phyloP scores from a whole-genome alignment of 345 rosid genomes.

The Pistacia vera region DNA sequence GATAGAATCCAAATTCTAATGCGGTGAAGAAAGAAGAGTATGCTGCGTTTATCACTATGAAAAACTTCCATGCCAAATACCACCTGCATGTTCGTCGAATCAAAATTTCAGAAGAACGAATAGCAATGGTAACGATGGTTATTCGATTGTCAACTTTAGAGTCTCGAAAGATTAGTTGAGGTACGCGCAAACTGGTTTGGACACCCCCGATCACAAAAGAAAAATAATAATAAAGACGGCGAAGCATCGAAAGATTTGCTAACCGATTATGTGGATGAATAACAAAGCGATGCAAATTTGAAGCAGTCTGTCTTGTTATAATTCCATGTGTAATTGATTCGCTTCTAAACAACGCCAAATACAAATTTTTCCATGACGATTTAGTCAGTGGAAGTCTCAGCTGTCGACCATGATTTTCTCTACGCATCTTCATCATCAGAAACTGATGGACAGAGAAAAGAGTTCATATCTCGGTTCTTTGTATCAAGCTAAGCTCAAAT shows the following conservation, averaged over 20 bases:
- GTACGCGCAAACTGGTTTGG: too few relatives aligned
- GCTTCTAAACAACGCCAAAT: not conserved
- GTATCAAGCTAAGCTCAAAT: not conserved
- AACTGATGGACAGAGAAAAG: too few relatives aligned
- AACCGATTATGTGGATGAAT: conserved; percentile 41
- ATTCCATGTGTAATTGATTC: not conserved
- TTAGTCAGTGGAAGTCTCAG: not conserved
- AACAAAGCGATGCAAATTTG: not conserved
- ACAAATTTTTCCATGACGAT: conserved; percentile 2
- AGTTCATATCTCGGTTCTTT: not conserved
- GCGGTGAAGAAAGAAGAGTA: conserved; percentile 96
- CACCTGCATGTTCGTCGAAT: conserved; percentile 41
- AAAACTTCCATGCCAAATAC: conserved; percentile 68
- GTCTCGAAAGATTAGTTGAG: too few relatives aligned
- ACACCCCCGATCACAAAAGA: too few relatives aligned
- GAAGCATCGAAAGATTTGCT: not conserved
- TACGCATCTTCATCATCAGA: not conserved
- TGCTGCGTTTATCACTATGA: conserved; percentile 78
- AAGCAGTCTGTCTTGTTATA: not conserved
- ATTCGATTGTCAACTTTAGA: too few relatives aligned
- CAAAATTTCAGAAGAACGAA: not conserved
- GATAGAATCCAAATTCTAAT: conserved; percentile 80
- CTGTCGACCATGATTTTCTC: not conserved
- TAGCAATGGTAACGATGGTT: not conserved
- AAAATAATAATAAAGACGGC: too few relatives aligned